phyloP scores from a whole-genome alignment of 1,139 yeast species.

The Kodamaea suecica region DNA sequence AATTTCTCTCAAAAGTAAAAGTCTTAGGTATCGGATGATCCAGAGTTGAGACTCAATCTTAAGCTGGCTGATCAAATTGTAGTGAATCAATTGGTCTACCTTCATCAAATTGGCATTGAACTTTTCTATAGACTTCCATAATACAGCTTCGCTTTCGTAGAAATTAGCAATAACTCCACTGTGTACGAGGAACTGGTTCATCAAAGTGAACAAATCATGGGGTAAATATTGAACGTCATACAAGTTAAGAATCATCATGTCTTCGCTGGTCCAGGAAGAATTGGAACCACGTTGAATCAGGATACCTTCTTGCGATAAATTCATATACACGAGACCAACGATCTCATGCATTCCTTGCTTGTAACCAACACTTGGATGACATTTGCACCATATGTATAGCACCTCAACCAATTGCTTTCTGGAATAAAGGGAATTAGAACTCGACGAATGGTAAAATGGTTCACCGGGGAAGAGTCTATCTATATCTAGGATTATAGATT shows the following conservation, averaged over 20 bases:
- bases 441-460: conserved; percentile 38
- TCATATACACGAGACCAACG: conserved; percentile 55
- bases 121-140: conserved; percentile 45
- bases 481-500: conserved; percentile 60
- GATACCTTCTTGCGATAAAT: conserved; percentile 41
- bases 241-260: conserved; percentile 33
- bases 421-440: conserved; percentile 19
- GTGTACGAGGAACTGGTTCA: conserved; percentile 40
- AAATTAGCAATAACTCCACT: conserved; percentile 37
- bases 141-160: conserved; percentile 41
- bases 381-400: conserved; percentile 52
- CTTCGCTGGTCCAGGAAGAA: conserved; percentile 35
- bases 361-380: conserved; percentile 53
- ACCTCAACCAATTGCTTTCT: conserved; percentile 49
- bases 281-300: conserved; percentile 33
- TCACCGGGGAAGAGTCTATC: conserved; percentile 64
- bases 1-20: conserved; percentile 57
- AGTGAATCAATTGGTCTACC: conserved; percentile 46
- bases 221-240: conserved; percentile 37
- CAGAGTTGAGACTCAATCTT: conserved; percentile 60
- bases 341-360: conserved; percentile 73
- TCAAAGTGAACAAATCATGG: conserved; percentile 48
- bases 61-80: conserved; percentile 44
- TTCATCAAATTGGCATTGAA: conserved; percentile 48
- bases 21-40: conserved; percentile 63